Evolutionary conservation across 768 basidiomycete species (phyloP), one percentile per base, ranked within the genome.

Genomic region (Lactarius sp.): DNA sequence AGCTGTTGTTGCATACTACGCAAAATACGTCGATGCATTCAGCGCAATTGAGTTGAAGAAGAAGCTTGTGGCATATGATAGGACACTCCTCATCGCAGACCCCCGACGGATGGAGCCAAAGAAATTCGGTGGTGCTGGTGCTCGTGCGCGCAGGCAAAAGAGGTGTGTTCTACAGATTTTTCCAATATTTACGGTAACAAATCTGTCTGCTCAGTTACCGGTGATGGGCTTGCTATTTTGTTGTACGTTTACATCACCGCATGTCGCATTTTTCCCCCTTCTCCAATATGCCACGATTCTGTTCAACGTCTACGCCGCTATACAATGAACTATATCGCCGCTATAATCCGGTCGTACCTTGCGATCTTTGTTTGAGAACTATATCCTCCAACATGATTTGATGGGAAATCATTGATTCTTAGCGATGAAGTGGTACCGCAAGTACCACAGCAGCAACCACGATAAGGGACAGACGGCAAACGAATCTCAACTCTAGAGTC

Each of bases 101-200:
- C 94, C 93, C 69, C 87, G 97, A 79, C 88, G 96, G 81, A 92
- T 90, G 88, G 96, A 98, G 77, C 96, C 96, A 71, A 98, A 98
- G 87, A 97, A 96, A 80, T 98, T 98, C 76, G 96, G 95, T 84
- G 95, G 95, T 82, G 83, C 82, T 76, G 95, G 95, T 87, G 95
- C 95, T 69, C 92, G 95, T 84, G 94, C 94, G 64, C 91, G 94
- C 81, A 88, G 94, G 79, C 95, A 97, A 83, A 97, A 96, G 84
- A 92, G 88, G 92, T 94, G 67, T 65, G 83, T 71, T 37, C 31
- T 22, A 13, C 39, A 8, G 39, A 16, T 62, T 47, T 42, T 36
- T 41, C 42, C 18, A 12, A 61, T 18, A 13, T 42, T 22, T 6
- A 56, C 4, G 52, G 20, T 46, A 31, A 22, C 36, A 64, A 41